Evolutionary conservation across 2,329 filamentous ascomycete genomes (phyloP).

Genomic region (Cordyceps tenuipes): DNA sequence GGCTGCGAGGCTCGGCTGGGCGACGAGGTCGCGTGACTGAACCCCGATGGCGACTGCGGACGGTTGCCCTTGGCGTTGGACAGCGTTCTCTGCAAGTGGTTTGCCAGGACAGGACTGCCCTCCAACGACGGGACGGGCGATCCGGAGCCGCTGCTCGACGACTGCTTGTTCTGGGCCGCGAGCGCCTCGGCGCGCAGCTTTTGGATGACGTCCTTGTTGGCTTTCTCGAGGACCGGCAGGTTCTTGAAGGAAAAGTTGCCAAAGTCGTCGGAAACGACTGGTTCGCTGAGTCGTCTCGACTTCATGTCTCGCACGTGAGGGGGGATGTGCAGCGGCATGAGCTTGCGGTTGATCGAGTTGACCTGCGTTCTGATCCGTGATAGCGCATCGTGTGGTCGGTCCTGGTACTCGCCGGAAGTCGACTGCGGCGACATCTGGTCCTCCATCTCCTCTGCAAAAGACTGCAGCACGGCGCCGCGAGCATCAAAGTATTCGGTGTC

Average conservation of each 20-base stretch:
- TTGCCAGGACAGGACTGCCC: constrained; percentile 74
- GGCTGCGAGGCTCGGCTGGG: constrained; percentile 73
- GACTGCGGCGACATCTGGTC: constrained; percentile 73
- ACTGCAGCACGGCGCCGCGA: constrained; percentile 81
- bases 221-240: constrained; percentile 88
- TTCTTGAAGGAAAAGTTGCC: constrained; percentile 97
- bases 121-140: constrained; percentile 67
- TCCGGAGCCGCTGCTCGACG: constrained; percentile 33
- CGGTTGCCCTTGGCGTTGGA: constrained; percentile 76
- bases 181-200: constrained; percentile 89
- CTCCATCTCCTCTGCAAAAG: constrained; percentile 89
- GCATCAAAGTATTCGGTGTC: constrained; percentile 97
- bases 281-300: constrained; percentile 82
- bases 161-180: constrained; percentile 52
- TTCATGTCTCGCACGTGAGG: constrained; percentile 91
- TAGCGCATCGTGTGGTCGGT: constrained; percentile 88
- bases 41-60: constrained; percentile 75
- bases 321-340: constrained; percentile 94
- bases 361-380: constrained; percentile 83
- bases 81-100: constrained; percentile 70
- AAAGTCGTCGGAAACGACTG: constrained; percentile 83
- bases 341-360: constrained; percentile 74
- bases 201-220: constrained; percentile 97
- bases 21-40: constrained; percentile 75
- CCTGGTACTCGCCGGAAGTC: constrained; percentile 67